A percentile compares a stretch with the other conserved stretches of the same genome.
These are phyloP conservation scores for Tetrahymena borealis DNA, from an alignment of 73 alveolate species.

Conservation along the genomic window DNA sequence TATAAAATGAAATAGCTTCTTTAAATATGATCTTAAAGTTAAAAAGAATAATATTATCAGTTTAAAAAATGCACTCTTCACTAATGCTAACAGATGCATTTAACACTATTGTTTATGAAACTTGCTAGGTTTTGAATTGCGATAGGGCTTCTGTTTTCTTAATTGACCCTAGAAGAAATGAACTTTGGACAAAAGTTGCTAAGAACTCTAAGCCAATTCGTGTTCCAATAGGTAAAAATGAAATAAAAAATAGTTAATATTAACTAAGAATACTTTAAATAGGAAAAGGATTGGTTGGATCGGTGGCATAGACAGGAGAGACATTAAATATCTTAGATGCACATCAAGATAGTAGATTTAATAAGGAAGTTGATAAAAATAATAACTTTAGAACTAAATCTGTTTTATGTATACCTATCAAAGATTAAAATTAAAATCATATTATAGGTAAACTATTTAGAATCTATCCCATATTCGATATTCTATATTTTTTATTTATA, in stretches of 20 bases:
- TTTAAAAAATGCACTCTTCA: background rate
- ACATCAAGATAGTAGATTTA: constrained; percentile 39
- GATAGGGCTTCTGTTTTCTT: constrained; percentile 47
- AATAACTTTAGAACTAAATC: constrained; percentile 25
- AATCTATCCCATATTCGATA: background rate
- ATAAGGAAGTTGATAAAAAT: constrained; percentile 31
- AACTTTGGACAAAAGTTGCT: constrained; percentile 56
- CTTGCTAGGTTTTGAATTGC: constrained; percentile 16
- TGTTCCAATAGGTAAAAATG: constrained; percentile 25
- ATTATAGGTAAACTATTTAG: constrained; percentile 4
- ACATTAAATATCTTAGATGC: constrained; percentile 36
- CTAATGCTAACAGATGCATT: constrained; percentile 14
- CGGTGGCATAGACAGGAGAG: constrained; percentile 17
- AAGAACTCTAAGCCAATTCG: constrained; percentile 52
- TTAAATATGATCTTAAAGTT: background rate
- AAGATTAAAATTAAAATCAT: background rate
- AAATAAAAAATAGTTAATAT: background rate
- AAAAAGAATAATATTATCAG: background rate
- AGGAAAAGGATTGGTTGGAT: constrained; percentile 42
- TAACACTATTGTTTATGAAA: constrained; percentile 23
- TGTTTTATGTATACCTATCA: constrained; percentile 30
- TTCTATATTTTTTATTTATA: background rate
- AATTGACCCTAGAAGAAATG: constrained; percentile 57
- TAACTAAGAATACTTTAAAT: background rate
- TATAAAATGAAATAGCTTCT: background rate